Percentiles rank a stretch among this genome's conserved stretches.
phyloP scores from a whole-genome alignment of 2,329 filamentous ascomycete species.

The Paecilomyces fulvus region DNA sequence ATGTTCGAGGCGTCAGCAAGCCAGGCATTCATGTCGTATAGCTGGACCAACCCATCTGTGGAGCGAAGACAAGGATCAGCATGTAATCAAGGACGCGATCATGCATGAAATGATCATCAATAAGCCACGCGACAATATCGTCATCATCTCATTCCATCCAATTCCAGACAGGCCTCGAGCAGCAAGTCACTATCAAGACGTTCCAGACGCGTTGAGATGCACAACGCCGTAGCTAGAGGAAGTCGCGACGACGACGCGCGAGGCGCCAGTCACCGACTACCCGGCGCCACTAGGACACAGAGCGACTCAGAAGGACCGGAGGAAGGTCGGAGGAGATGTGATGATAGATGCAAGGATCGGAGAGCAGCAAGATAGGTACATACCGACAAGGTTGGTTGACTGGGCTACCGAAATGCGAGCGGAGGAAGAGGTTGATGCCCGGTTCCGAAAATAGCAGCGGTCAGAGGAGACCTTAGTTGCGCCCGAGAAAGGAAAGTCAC shows the following conservation, averaged over 20 bases:
- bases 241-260: conserved; percentile 17
- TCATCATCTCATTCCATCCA: conserved; percentile 2
- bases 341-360: conserved; percentile 1
- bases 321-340: conserved; percentile 3
- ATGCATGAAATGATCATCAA: conserved; percentile 2
- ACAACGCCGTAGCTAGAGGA: conserved; percentile 2
- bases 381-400: conserved; percentile 35
- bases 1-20: conserved; percentile 40
- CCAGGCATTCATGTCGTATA: conserved; percentile 45
- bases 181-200: background rate
- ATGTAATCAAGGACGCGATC: conserved; percentile 5
- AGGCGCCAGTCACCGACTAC: conserved; percentile 12
- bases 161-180: background rate
- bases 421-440: conserved; percentile 23
- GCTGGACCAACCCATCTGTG: conserved; percentile 40
- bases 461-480: conserved; percentile 16
- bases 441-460: conserved; percentile 29
- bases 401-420: conserved; percentile 31
- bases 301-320: background rate
- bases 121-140: background rate
- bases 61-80: conserved; percentile 16
- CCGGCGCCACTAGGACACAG: conserved; percentile 2
- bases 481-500: conserved; percentile 17
- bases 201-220: conserved; percentile 17
- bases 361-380: conserved; percentile 16